These are phyloP conservation scores for Baorangia bicolor DNA, from an alignment of 768 basidiomycete genomes.

Conservation along the genomic window DNA sequence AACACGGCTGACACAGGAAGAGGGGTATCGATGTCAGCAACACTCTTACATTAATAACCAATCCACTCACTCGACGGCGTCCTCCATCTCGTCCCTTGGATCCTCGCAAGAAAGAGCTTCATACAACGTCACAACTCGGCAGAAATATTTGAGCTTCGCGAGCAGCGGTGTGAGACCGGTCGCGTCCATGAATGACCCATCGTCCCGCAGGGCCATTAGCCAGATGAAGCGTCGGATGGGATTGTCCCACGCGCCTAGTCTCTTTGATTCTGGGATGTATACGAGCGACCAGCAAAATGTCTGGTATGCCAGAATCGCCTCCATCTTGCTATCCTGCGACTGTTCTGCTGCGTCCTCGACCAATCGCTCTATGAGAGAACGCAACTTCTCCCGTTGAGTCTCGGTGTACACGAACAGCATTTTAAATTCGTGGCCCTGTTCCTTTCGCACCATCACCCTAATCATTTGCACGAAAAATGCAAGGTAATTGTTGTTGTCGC, in stretches of 20 bases:
- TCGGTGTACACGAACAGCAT: not conserved
- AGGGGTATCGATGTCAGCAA: not conserved
- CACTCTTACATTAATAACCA: not conserved
- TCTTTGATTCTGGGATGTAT: not conserved
- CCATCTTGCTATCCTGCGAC: not conserved
- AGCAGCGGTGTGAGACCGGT: not conserved
- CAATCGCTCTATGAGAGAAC: not conserved
- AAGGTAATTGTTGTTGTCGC: not conserved
- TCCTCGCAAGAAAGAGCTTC: not conserved
- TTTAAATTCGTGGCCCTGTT: not conserved
- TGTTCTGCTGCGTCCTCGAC: not conserved
- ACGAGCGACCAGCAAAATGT: not conserved
- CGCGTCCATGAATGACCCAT: constrained; percentile 1
- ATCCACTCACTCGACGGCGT: not conserved
- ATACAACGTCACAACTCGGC: not conserved
- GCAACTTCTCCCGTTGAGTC: not conserved
- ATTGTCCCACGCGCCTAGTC: not conserved
- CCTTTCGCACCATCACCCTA: not conserved
- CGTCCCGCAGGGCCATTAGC: not conserved
- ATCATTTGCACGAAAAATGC: not conserved
- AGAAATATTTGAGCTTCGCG: constrained; percentile 7
- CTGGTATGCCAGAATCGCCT: not conserved
- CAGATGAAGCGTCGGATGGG: not conserved
- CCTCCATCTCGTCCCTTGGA: not conserved
- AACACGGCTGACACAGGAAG: not conserved